Conservation (phyloP, 2,329 filamentous ascomycete genomes). For the Neofusicoccum laricinum region DNA sequence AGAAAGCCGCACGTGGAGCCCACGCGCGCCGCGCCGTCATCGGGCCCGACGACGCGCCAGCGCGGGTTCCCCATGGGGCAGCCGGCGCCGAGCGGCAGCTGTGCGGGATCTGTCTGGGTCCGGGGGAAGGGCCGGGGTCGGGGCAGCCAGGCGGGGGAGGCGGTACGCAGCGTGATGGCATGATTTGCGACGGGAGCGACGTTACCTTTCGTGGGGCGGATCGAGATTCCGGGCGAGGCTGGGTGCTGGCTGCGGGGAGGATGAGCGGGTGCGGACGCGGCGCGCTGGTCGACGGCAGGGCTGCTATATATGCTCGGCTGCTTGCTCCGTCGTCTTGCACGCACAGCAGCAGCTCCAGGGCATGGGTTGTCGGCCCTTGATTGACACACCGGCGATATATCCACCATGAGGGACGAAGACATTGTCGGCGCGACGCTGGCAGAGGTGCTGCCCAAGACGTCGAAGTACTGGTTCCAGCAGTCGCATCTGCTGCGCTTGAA, state of each 20-base stretch:
- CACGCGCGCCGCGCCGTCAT: neutral
- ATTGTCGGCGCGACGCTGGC: constrained; percentile 31
- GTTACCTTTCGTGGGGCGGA: neutral
- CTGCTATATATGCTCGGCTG: neutral
- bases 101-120: neutral
- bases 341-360: neutral
- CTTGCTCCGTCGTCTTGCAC: neutral
- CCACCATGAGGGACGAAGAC: constrained; percentile 55
- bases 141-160: neutral
- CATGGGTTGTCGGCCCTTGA: too few species aligned
- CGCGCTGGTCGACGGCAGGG: neutral
- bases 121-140: neutral
- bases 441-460: constrained; percentile 41
- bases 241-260: neutral
- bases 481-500: constrained; percentile 46
- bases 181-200: neutral
- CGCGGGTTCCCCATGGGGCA: neutral
- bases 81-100: constrained; percentile 1
- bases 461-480: constrained; percentile 42
- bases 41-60: neutral
- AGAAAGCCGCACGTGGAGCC: neutral
- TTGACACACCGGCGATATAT: too few species aligned
- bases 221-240: neutral
- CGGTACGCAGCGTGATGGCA: constrained; percentile 9
- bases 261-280: neutral